A percentile compares a stretch with the other conserved stretches of the same genome.
Evolutionary conservation across 2,329 filamentous ascomycete species (phyloP).

Genomic region (Pestalotiopsis sp.): DNA sequence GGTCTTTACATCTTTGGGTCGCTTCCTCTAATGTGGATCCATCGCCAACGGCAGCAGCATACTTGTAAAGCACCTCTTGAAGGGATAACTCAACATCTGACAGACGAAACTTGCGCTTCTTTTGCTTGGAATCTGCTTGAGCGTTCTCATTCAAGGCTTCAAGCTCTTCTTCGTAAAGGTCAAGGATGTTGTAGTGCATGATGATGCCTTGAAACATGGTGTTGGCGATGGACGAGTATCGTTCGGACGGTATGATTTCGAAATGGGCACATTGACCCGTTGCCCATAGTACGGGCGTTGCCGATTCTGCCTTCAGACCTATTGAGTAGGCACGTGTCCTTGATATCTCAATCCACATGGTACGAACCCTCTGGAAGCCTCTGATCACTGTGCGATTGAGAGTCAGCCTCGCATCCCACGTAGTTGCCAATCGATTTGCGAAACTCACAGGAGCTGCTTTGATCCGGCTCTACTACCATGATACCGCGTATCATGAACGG

Average conservation of each 20-base stretch:
- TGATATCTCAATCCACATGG: conserved; percentile 56
- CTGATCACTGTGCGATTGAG: conserved; percentile 32
- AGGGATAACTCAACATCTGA: conserved; percentile 30
- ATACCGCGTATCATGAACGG: conserved; percentile 65
- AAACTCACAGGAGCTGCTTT: conserved; percentile 39
- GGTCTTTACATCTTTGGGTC: conserved; percentile 45
- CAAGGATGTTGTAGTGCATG: conserved; percentile 65
- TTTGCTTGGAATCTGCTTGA: conserved; percentile 36
- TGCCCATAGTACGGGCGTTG: conserved; percentile 65
- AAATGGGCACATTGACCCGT: conserved; percentile 69
- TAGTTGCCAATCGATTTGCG: too few relatives aligned
- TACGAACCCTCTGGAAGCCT: conserved; percentile 28
- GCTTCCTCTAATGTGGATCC: conserved; percentile 55
- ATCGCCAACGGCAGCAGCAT: conserved; percentile 54
- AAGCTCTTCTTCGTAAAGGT: conserved; percentile 51
- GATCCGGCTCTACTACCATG: conserved; percentile 52
- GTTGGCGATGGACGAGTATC: conserved; percentile 59
- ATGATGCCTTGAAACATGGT: conserved; percentile 65
- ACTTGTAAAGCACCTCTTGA: conserved; percentile 43
- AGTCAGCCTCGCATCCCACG: not conserved
- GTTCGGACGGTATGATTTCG: conserved; percentile 60
- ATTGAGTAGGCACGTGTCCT: conserved; percentile 55
- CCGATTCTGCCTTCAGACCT: conserved; percentile 48
- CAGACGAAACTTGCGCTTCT: conserved; percentile 15
- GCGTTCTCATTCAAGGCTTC: conserved; percentile 32